These are phyloP conservation scores for Fonsecaea nubica DNA, from an alignment of 2,329 filamentous ascomycete species.

Conservation along the genomic window DNA sequence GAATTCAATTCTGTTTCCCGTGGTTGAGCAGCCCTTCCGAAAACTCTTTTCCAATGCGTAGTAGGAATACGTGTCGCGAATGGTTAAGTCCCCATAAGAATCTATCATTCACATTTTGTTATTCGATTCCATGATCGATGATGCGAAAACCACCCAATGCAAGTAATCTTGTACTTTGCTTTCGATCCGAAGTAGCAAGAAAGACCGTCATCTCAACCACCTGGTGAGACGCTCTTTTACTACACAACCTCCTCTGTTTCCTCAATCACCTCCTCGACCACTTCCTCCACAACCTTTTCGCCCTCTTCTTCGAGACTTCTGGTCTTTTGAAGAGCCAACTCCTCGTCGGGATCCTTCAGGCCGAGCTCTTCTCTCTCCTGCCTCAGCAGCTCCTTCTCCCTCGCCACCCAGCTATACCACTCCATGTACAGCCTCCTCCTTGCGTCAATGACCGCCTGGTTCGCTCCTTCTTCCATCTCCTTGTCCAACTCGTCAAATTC, in stretches of 20 bases:
- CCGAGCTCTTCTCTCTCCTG: slow-evolving; percentile 74
- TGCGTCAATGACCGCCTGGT: slow-evolving; percentile 89
- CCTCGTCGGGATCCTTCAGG: slow-evolving; percentile 69
- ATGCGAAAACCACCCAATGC: not conserved
- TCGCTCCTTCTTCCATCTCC: slow-evolving; percentile 90
- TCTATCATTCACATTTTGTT: not conserved
- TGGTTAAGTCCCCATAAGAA: not conserved
- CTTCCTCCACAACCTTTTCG: slow-evolving; percentile 82
- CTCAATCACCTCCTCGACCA: slow-evolving; percentile 80
- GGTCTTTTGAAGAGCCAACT: slow-evolving; percentile 58
- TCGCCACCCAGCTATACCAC: slow-evolving; percentile 84
- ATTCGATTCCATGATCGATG: not conserved
- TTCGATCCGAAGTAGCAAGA: not conserved
- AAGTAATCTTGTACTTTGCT: not conserved
- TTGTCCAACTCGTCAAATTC: slow-evolving; percentile 94
- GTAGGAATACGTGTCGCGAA: not conserved
- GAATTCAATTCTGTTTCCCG: not conserved
- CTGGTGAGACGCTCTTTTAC: slow-evolving; percentile 4
- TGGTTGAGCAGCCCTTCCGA: not conserved
- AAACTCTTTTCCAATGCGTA: not conserved
- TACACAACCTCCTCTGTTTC: slow-evolving; percentile 79
- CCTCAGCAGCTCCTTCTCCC: slow-evolving; percentile 72
- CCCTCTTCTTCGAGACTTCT: slow-evolving; percentile 57
- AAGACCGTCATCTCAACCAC: not conserved
- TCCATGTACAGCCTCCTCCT: slow-evolving; percentile 82